Base-by-base conservation (phyloP, 129 eudicot species). In the Dittrichia graveolens region DNA sequence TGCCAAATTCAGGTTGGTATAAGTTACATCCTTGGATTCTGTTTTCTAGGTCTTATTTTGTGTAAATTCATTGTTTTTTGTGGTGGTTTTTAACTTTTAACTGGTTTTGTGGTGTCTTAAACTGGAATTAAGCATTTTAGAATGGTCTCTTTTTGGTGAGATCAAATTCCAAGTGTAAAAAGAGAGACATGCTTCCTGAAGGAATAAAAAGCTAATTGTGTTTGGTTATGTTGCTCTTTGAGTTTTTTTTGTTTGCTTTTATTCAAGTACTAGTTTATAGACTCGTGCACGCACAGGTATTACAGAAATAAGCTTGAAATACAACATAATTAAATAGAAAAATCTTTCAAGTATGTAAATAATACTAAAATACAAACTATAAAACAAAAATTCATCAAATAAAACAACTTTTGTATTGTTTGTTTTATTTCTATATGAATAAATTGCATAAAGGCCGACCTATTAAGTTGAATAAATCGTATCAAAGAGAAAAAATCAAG, bases 81-180 rank as follows among this genome's bases (percentile, higher is more conserved):
- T 74, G 71, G 69, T 40, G 69, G 18, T 72, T 50, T 55, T 24
- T 24, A 24, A 24, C 31, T 43, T 71, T 47, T 44, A 55, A 71
- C 65, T 41, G 55, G 31, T 56, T 19, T 56, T 56, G 73, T 49
- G 74, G 53, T 41, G 76, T n/a, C 38, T 18, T 45, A 4, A 38
- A 62, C 37, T 73, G 67, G 34, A 34, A n/a, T 45, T 48, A 37
- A 46, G 67, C n/a, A 47, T 38, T 6, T 57, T 24, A 46, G 62
- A 49, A 37, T 58, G 73, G 66, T 43, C 72, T 65, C 61, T 49
- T 68, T 53, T 64, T 56, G 56, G 60, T 57, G 80, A 76, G 61
- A 67, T 67, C 55, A 40, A 65, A 48, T 69, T 62, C 61, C 42
- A 67, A 76, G 71, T 77, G 81, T 69, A 77, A 69, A 69, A 75